Evolutionary conservation across 2,329 filamentous ascomycete species (phyloP).

Genomic region (Domatiomyces globalis): DNA sequence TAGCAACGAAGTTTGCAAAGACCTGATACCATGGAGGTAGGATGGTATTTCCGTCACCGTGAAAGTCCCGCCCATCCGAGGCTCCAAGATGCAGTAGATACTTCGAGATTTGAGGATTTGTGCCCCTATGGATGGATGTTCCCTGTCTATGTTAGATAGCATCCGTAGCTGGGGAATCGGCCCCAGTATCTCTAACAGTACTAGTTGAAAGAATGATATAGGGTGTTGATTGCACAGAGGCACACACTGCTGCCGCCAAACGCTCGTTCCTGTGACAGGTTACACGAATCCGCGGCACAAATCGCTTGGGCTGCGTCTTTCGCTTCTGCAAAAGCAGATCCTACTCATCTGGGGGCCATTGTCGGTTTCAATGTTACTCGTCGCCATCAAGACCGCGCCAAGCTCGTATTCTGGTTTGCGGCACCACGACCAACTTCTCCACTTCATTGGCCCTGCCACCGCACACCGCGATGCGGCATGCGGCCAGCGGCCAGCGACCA

Average conservation of each 20-base stretch:
- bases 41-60: too few species aligned
- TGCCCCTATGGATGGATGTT: too few species aligned
- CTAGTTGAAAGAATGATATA: too few species aligned
- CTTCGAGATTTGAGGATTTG: too few species aligned
- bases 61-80: too few species aligned
- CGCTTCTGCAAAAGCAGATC: neutral
- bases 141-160: too few species aligned
- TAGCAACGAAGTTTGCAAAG: too few species aligned
- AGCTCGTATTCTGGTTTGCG: neutral
- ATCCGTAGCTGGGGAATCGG: too few species aligned
- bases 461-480: too few species aligned
- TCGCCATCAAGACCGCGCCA: neutral
- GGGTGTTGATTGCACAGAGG: neutral
- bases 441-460: neutral
- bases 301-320: neutral
- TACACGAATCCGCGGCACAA: neutral
- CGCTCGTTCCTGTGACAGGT: neutral
- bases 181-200: neutral
- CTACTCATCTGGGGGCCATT: neutral
- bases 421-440: neutral
- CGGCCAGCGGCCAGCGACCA: neutral
- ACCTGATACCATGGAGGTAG: too few species aligned
- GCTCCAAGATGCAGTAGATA: too few species aligned
- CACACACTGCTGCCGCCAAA: neutral
- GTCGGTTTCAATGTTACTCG: neutral